Percentiles rank a stretch among this genome's conserved stretches.
Conservation (phyloP, 1,139 yeast genomes). For the Yamadazyma membranifaciens region DNA sequence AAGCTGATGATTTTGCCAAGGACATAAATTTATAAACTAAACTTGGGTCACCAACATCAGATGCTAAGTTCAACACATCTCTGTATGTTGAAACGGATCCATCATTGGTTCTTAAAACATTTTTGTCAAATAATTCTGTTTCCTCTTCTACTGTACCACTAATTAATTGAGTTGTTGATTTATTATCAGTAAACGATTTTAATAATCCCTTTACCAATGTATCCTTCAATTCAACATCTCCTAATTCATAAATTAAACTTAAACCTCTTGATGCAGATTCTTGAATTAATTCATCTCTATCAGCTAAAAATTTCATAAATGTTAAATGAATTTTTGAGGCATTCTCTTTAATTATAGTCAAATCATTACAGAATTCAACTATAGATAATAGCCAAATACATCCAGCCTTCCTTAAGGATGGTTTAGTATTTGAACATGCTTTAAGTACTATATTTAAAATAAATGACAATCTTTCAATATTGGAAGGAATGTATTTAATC, state of each 20-base stretch:
- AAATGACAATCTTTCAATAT: slow-evolving; percentile 24
- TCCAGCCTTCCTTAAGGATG: slow-evolving; percentile 68
- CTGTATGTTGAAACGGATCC: slow-evolving; percentile 88
- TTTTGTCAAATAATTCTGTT: slow-evolving; percentile 83
- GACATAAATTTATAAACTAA: slow-evolving; percentile 94
- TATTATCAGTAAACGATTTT: slow-evolving; percentile 73
- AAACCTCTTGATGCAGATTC: slow-evolving; percentile 92
- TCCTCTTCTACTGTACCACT: slow-evolving; percentile 77
- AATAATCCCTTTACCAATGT: slow-evolving; percentile 73
- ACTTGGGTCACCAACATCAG: slow-evolving; percentile 94
- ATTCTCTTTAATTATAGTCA: slow-evolving; percentile 37
- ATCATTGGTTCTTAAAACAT: slow-evolving; percentile 73
- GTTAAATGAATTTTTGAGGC: slow-evolving; percentile 64
- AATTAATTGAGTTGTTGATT: slow-evolving; percentile 46
- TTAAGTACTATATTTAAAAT: slow-evolving; percentile 49
- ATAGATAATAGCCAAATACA: slow-evolving; percentile 86
- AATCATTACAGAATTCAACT: slow-evolving; percentile 67
- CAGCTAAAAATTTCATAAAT: slow-evolving; percentile 74
- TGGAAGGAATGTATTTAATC: slow-evolving; percentile 18
- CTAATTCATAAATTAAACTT: slow-evolving; percentile 76
- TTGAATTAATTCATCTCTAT: slow-evolving; percentile 79
- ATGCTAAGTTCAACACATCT: slow-evolving; percentile 79
- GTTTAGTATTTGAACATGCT: slow-evolving; percentile 65
- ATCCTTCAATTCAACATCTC: slow-evolving; percentile 67
- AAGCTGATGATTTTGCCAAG: slow-evolving; percentile 78